A percentile compares a stretch with the other conserved stretches of the same genome.
These are phyloP conservation scores for Colletotrichum caudatum DNA, from an alignment of 2,329 filamentous ascomycete species.

Conservation along the genomic window DNA sequence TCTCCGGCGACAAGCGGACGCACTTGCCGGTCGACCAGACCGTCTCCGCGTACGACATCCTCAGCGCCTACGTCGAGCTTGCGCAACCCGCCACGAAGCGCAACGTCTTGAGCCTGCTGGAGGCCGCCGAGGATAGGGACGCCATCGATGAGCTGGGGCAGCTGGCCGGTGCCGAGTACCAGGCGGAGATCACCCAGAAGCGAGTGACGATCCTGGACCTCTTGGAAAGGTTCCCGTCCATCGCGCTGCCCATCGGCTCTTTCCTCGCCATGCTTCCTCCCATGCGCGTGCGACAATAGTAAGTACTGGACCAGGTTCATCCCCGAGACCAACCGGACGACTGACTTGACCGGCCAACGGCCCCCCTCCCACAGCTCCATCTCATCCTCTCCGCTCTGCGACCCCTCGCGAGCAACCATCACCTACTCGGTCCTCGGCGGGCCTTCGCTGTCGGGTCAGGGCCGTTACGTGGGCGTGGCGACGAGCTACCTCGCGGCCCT, in stretches of 20 bases:
- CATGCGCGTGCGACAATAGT: conserved; percentile 60
- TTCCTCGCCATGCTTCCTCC: conserved; percentile 75
- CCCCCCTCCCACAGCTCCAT: conserved; percentile 67
- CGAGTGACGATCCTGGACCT: conserved; percentile 70
- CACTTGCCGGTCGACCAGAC: conserved; percentile 67
- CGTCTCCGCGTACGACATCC: conserved; percentile 71
- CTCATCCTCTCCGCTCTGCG: conserved; percentile 74
- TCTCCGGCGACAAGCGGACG: conserved; percentile 64
- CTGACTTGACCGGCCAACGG: not conserved
- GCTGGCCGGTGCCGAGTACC: conserved; percentile 54
- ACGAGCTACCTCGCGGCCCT: conserved; percentile 70
- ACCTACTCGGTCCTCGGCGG: conserved; percentile 72
- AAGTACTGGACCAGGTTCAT: not conserved
- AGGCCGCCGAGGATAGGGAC: conserved; percentile 50
- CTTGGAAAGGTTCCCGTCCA: conserved; percentile 66
- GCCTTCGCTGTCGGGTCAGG: conserved; percentile 61
- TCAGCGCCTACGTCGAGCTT: conserved; percentile 79
- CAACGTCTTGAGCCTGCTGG: conserved; percentile 48
- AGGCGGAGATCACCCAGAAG: conserved; percentile 58
- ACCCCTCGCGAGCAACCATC: conserved; percentile 66
- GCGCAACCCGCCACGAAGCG: conserved; percentile 78
- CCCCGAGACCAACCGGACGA: not conserved
- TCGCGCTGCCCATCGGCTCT: conserved; percentile 66
- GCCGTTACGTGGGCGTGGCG: conserved; percentile 69
- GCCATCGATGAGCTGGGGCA: conserved; percentile 50